Base-by-base conservation (phyloP, 2,329 filamentous ascomycete species). In the Allantophomopsis cytisporea region DNA sequence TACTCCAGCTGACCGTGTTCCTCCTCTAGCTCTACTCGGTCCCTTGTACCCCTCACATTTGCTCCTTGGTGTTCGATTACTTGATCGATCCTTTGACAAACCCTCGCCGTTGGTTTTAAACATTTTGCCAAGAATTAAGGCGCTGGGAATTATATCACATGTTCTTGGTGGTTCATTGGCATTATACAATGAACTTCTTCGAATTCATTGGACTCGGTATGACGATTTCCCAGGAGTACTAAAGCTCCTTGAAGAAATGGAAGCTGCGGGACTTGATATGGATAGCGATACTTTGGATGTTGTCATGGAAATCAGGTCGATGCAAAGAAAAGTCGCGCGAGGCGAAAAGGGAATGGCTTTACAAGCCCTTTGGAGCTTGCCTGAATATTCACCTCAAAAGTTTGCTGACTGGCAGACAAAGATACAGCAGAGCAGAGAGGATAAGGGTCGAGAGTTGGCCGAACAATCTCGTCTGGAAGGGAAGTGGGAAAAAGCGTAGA, bases 151-250 rank as follows among this genome's bases (percentile, higher is more conserved):
- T 2, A 70, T 73, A 1, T 80, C 80, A 0, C 84, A 80, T 51
- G 76, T 84, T 6, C 68, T 89, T 1, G 83, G 81, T 36, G 78
- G 74, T 5, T 77, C 76, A 14, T 81, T 80, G 0, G 62, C 69
- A 0, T 72, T 88, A 33, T 88, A 83, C 62, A 78, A 81, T 52
- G 65, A 73, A 37, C 66, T 86, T 28, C 64, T 84, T 17, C 57
- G 64, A 12, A 67, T 79, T 16, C 63, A 75, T 40, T 84, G 79
- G 73, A 56, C 61, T 28, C 69, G 73, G 10, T 71, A 73, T 45
- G 67, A 73, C 16, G 74, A 84, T 49, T 54, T 51, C 16, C 38
- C 33, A 8, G 43, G 45, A 4, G 47, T 52, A 20, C 10, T 48
- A 34, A 35, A 40, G 21, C 46, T 55, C 2, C 41, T 58, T 2